Evolutionary conservation across 148 eudicot genomes (phyloP), one percentile per base, ranked within the genome.

Genomic region (Arbutus unedo): DNA sequence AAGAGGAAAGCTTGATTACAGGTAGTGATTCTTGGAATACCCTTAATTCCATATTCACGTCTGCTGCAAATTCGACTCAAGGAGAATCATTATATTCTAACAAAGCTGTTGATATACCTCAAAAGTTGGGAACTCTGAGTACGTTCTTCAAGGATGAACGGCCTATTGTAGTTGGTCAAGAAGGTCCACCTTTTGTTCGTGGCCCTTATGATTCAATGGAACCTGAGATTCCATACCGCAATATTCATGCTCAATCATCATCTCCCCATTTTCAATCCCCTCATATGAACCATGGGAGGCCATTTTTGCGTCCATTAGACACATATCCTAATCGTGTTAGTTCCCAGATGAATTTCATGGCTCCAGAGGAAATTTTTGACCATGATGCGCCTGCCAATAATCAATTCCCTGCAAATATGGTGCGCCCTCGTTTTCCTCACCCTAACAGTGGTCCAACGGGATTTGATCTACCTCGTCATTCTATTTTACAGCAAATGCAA

Each of bases 401-500:
- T 82, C 95, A 89, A 79, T 88, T 90, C 82, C 90, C 93, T 83
- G 82, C 85, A 75, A 89, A 90, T 85, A 85, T 90, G 86, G 76
- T 86, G 47, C 91, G 86, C 66, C 91, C 91, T 80, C 91, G 91
- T 78, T 87, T 88, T 74, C 93, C 85, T 60, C 93, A 90, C 82
- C 90, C 90, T 1, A 87, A 83, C 80, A 78, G 87, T 57, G 91
- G 91, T 82, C 86, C 81, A 50, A 68, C 90, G 6, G 88, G 90
- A 81, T 91, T 89, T 79, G 98, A 96, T 89, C 83, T 62, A 80
- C 91, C 89, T 72, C 95, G 88, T 79, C 89, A 87, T 81, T 87
- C 91, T 74, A 85, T 89, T 78, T 74, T 92, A 80, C 95, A 89
- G 81, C 97, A 90, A 85, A 90, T 94, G 95, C 92, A 88, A 81